Evolutionary conservation across 495 filamentous ascomycete species (phyloP).

Genomic region (Gamarada debralockiae): DNA sequence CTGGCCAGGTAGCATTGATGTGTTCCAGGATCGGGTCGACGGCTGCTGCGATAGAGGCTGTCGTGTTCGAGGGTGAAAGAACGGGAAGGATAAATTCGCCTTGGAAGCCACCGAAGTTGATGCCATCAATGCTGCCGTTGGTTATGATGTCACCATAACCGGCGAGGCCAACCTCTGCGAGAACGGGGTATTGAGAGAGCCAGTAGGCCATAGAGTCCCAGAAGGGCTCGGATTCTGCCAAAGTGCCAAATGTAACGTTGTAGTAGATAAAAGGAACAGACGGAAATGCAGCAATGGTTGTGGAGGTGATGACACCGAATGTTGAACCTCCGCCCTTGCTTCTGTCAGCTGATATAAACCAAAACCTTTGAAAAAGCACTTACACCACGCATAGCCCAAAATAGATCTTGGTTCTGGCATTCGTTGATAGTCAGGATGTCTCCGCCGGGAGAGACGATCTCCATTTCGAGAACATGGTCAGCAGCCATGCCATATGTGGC

Average conservation of each 20-base stretch:
- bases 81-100: conserved; percentile 25
- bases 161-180: conserved; percentile 32
- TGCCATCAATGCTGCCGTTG: neutral
- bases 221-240: conserved; percentile 7
- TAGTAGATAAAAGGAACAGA: neutral
- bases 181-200: conserved; percentile 31
- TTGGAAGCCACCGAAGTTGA: conserved; percentile 27
- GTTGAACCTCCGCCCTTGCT: conserved; percentile 58
- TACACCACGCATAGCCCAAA: conserved; percentile 61
- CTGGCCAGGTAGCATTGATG: conserved; percentile 44
- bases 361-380: conserved; percentile 14
- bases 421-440: conserved; percentile 49
- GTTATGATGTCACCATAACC: conserved; percentile 28
- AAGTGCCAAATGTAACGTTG: conserved; percentile 12
- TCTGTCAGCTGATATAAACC: neutral
- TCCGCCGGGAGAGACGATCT: conserved; percentile 53
- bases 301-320: conserved; percentile 55
- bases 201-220: conserved; percentile 35
- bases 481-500: conserved; percentile 56
- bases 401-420: conserved; percentile 55
- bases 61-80: conserved; percentile 1
- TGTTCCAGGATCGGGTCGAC: conserved; percentile 35
- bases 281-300: conserved; percentile 40
- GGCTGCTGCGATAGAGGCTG: conserved; percentile 4
- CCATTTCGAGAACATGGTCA: conserved; percentile 58